A percentile compares a stretch with the other conserved stretches of the same genome.
phyloP scores from a whole-genome alignment of 768 basidiomycete species.

The Hygrocybe coccinea region DNA sequence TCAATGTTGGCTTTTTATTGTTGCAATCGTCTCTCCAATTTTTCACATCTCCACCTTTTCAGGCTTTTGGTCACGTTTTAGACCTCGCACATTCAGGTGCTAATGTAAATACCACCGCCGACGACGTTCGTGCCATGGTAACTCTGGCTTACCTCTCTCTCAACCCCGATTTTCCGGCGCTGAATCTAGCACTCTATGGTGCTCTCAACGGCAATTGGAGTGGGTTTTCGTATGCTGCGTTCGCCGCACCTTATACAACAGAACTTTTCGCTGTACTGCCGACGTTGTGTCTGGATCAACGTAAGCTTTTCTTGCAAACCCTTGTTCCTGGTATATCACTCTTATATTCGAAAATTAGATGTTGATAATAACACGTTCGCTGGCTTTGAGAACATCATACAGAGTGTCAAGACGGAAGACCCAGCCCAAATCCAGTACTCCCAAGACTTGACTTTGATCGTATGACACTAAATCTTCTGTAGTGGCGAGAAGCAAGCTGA shows the following conservation, averaged over 20 bases:
- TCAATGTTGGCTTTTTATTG: slow-evolving; percentile 26
- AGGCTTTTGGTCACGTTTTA: not conserved
- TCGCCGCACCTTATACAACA: not conserved
- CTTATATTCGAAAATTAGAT: not conserved
- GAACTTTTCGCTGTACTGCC: not conserved
- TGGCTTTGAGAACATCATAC: not conserved
- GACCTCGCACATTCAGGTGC: not conserved
- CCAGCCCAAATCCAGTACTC: not conserved
- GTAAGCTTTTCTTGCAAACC: not conserved
- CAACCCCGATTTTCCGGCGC: not conserved
- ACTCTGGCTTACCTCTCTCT: not conserved
- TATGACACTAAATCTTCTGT: not conserved
- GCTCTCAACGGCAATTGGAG: slow-evolving; percentile 1
- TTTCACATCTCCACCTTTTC: not conserved
- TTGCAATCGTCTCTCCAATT: not conserved
- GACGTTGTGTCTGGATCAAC: not conserved
- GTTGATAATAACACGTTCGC: slow-evolving; percentile 1
- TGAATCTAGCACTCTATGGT: not conserved
- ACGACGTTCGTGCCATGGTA: not conserved
- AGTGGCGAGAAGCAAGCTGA: not conserved
- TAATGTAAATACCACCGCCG: not conserved
- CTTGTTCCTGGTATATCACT: not conserved
- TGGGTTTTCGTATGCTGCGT: not conserved
- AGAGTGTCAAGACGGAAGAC: not conserved
- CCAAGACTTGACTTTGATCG: not conserved